phyloP scores from a whole-genome alignment of 2,329 filamentous ascomycete species.

The Cucurbitaria berberidis region DNA sequence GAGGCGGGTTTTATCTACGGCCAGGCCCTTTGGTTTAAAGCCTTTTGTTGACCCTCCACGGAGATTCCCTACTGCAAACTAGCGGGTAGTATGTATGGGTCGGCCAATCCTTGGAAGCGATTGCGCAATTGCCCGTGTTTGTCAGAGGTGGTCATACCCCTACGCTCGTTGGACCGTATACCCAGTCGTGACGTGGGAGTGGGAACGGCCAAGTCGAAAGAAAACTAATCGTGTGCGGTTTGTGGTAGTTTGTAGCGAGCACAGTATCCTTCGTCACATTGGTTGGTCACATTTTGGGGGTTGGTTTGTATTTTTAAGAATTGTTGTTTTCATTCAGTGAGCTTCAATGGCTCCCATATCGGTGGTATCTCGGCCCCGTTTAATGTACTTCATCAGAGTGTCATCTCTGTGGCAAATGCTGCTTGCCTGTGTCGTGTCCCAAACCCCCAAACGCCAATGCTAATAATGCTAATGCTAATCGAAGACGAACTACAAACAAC shows the following conservation, averaged over 20 bases:
- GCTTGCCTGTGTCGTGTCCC: constrained; percentile 15
- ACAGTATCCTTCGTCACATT: no score
- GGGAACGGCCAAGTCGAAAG: constrained; percentile 1
- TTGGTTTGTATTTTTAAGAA: constrained; percentile 4
- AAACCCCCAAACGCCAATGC: constrained; percentile 50
- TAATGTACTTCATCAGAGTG: constrained; percentile 13
- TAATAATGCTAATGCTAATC: constrained; percentile 41
- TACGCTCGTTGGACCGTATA: constrained; percentile 1
- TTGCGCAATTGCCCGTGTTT: constrained; percentile 49
- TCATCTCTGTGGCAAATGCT: constrained; percentile 8
- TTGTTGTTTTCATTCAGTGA: constrained; percentile 11
- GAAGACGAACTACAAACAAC: constrained; percentile 22
- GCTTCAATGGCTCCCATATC: constrained; percentile 18
- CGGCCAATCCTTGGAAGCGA: constrained; percentile 44
- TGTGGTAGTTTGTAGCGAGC: not conserved
- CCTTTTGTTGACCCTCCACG: constrained; percentile 15
- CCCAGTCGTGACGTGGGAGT: constrained; percentile 14
- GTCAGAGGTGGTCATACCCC: constrained; percentile 17
- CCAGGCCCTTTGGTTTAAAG: constrained; percentile 1
- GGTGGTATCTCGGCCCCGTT: constrained; percentile 33
- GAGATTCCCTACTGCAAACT: constrained; percentile 23
- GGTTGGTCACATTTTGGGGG: not conserved
- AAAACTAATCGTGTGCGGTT: constrained; percentile 1
- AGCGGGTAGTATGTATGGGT: constrained; percentile 33
- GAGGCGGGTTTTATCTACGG: constrained; percentile 17